Base-by-base conservation (phyloP, 257 asterid genomes). In the Plantago ovata region DNA sequence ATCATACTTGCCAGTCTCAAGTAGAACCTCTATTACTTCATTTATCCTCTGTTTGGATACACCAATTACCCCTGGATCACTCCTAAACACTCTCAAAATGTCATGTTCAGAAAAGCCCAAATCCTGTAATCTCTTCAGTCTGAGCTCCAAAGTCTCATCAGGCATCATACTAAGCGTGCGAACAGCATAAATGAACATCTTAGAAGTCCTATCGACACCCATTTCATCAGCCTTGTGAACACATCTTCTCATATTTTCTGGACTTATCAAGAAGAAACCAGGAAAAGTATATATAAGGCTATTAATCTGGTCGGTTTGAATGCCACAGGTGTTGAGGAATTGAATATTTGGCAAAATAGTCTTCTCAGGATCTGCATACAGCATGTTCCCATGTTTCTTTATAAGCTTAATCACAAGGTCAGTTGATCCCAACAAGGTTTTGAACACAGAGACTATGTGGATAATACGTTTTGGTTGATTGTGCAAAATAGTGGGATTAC, bases 391-490 rank as follows among this genome's bases (percentile, higher is more conserved):
- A 22, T 57, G 38, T 12, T 3, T n/a, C 57, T 18, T 53, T 3
- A 67, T 28, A 9, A 70, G 22, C 63, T 58, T 78, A 38, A 64
- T 63, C 33, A 78, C 77, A 7, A 55, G 49, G 1, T 53, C 44
- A 38, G 52, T 44, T 19, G 78, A 78, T 1, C 77, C 84, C 18
- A 77, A 36, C 39, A 75, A 23, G 18, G 50, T 61, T 62, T 38
- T 62, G 15, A 75, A 39, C 24, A 55, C 56, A 44, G 56, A 47
- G 23, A 81, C 14, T 6, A 76, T 52, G 10, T 80, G 75, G 20
- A 21, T 24, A 3, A 77, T 1, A 8, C 38, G 9, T 1, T 68
- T 70, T 12, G 16, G 23, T 0, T 79, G 72, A 3, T 54, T n/a
- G 3, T 5, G 13, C 38, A 82, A 43, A 23, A 81, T 36, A 62